Evolutionary conservation across 208 protist species (phyloP), one percentile per base, ranked within the genome.

Genomic region (Crithidia thermophila): DNA sequence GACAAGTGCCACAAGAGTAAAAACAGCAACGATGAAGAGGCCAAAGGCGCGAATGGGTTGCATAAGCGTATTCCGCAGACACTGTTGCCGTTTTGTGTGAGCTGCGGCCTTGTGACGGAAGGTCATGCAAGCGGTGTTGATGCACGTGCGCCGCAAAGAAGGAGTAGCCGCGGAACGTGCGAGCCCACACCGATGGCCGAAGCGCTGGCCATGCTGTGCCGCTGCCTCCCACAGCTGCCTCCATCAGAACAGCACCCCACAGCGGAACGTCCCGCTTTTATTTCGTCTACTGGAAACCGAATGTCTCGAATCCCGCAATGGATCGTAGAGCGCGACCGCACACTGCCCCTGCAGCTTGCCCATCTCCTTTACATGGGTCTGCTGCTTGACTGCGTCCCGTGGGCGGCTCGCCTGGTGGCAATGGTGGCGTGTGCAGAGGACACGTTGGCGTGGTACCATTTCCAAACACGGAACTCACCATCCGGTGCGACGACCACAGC

Each of bases 351-450:
- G 70, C 84, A 95, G 66, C 72, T 95, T 13, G 75, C 72, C 18
- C 90, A 90, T 70, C 67, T 95, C 18, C 72, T 95, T n/a, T 67
- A 88, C 25, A 81, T 78, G 28, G 87, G 87, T 3, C 67, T 75
- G 14, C 43, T 90, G 57, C 60, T 84, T 13, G 64, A 78, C 28
- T 90, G 82, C 51, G 46, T 56, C 7, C 37, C 34, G 1, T 60
- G 49, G 45, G 61, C 67, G 5, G 61, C 66, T 23, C 57, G 65
- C 1, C 33, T 72, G 52, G 71, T 62, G 27, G 70, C 75, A 36
- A 59, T 78, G 43, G 55, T 79, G 18, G 53, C 51, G 20, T 59
- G 43, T 42, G 55, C 50, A 1, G 64, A 34, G 20, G 39, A 74
- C n/a, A 67, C 68, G 18, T 34, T 74, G 59, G 10, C 18, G 51